Base-by-base conservation (phyloP, 495 filamentous ascomycete genomes). In the Xylaria intraflava region DNA sequence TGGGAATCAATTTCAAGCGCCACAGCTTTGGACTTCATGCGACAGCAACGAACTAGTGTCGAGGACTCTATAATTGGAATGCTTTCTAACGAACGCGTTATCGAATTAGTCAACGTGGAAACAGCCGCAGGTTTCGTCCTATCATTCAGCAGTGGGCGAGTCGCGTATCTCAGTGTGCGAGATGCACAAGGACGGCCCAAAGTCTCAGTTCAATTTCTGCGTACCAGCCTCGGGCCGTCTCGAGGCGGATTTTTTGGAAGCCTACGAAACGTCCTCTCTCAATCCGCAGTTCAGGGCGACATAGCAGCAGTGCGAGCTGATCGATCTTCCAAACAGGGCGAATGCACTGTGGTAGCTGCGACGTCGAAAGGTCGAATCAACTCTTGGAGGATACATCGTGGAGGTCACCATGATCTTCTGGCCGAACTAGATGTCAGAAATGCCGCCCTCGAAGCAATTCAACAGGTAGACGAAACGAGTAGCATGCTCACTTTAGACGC, bases 1-100 rank as follows among this genome's bases (percentile, higher is more conserved):
- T 99, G 91, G 92, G 94, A 97, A 65, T 90, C 88, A 23, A 84
- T 97, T 43, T 86, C 90, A 17, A 87, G 81, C 67, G 89, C 88
- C 23, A 82, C 88, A 23, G 85, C 85, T 6, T 67, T 89, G 11
- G 86, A 85, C 53, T 78, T 90, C 24, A 81, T 87, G 41, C 81
- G 85, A 43, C 85, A 93, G 57, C 87, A 85, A 63, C 83, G 83
- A 57, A 81, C 78, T 56, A 86, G 90, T 16, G 78, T 95, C 1
- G 86, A 95, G 59, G 84, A 84, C 11, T 72, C 74, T 16, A 82
- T 92, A 44, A 70, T 78, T 5, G 85, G 85, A 43, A 77, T 95
- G 69, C 78, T 83, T 24, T 86, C 86, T 1, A 87, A 88, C 33
- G 94, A 99, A 67, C 72, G 74, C 22, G 84, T 90, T 14, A 82